Conservation (phyloP, 306 rosid species). For the Gastrolobium bilobum region DNA sequence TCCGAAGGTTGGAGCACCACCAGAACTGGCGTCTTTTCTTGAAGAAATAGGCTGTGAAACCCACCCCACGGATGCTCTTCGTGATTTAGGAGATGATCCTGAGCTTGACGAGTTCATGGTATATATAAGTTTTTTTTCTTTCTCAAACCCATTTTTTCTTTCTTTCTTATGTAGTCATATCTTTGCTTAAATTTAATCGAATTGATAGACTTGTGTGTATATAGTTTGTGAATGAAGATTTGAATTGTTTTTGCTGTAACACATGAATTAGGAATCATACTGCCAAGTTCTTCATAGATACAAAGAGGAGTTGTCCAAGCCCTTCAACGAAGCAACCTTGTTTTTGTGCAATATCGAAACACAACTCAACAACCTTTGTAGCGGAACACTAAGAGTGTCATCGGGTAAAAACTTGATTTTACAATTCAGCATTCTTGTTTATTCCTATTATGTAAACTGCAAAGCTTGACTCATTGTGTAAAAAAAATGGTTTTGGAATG, state of each 20-base stretch:
- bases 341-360: constrained; percentile 70
- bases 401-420: constrained; percentile 37
- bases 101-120: constrained; percentile 90
- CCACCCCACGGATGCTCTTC: constrained; percentile 46
- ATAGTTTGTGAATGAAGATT: neutral
- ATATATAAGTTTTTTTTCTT: neutral
- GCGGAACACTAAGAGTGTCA: constrained; percentile 59
- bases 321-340: constrained; percentile 74
- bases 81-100: constrained; percentile 83
- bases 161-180: neutral
- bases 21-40: constrained; percentile 66
- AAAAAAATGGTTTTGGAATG: neutral
- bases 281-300: constrained; percentile 68
- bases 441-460: neutral
- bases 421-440: neutral
- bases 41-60: constrained; percentile 68
- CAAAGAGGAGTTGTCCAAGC: constrained; percentile 76
- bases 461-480: neutral
- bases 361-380: constrained; percentile 76
- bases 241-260: constrained; percentile 25
- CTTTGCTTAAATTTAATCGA: too few relatives aligned
- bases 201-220: too few relatives aligned
- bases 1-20: constrained; percentile 85
- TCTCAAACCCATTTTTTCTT: neutral
- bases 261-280: constrained; percentile 68